A percentile compares a stretch with the other conserved stretches of the same genome.
phyloP scores from a whole-genome alignment of 2,329 filamentous ascomycete species.

The Aspergillus melleus region DNA sequence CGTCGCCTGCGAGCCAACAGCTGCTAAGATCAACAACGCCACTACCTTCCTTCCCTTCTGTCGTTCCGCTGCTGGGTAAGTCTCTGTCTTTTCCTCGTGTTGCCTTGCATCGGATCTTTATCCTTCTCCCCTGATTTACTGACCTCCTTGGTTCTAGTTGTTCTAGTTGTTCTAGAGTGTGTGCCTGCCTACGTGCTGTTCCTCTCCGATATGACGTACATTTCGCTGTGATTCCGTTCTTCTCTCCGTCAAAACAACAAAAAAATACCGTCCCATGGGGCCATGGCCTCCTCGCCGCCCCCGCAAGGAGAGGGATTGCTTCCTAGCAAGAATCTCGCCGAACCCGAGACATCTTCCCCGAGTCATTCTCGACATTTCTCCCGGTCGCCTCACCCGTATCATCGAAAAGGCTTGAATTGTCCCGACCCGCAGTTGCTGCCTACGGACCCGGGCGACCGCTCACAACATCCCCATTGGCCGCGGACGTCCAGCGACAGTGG shows the following conservation, averaged over 20 bases:
- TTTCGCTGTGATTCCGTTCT: conserved; percentile 20
- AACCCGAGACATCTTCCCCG: conserved; percentile 17
- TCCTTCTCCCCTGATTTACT: conserved; percentile 1
- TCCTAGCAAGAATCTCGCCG: conserved; percentile 19
- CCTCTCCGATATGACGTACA: conserved; percentile 30
- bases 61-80: neutral
- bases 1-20: neutral
- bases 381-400: conserved; percentile 69
- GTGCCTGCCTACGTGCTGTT: conserved; percentile 6
- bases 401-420: conserved; percentile 59
- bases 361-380: conserved; percentile 51
- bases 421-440: conserved; percentile 51
- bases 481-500: conserved; percentile 79
- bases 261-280: conserved; percentile 25
- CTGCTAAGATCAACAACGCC: neutral
- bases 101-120: neutral
- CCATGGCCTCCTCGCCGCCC: conserved; percentile 33
- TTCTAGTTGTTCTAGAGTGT: no score
- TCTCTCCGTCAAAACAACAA: conserved; percentile 6
- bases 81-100: neutral
- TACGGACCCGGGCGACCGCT: conserved; percentile 27
- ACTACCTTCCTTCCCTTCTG: neutral
- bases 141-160: no score
- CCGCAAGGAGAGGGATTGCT: conserved; percentile 30
- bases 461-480: conserved; percentile 49